A percentile compares a stretch with the other conserved stretches of the same genome.
Evolutionary conservation across 1,284 basidiomycete genomes (phyloP).

Genomic region (Gastroboletus turbinatus): DNA sequence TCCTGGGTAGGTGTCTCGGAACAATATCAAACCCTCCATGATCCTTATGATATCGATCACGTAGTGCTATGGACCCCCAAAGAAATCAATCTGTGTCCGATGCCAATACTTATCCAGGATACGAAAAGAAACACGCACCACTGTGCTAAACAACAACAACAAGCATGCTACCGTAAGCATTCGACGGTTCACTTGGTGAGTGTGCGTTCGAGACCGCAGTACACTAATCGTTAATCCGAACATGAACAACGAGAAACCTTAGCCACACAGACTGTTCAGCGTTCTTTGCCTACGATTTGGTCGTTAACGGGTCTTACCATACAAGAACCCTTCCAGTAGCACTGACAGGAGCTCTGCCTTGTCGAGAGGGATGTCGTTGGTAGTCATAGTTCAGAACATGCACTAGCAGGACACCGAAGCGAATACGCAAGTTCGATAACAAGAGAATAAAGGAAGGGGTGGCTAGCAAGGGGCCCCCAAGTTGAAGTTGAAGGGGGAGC

Average conservation of each 20-base stretch:
- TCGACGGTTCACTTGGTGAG: not conserved
- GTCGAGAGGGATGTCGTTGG: not conserved
- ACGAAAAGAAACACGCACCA: constrained; percentile 1
- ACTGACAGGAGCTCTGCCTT: not conserved
- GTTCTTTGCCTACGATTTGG: not conserved
- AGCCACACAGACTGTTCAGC: not conserved
- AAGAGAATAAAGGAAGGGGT: not conserved
- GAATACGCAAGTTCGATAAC: not conserved
- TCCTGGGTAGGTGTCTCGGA: not conserved
- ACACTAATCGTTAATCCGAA: not conserved
- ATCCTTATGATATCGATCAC: no score
- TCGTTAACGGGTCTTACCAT: not conserved
- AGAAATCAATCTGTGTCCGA: no score
- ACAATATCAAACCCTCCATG: not conserved
- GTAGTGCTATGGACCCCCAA: no score
- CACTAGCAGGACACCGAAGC: not conserved
- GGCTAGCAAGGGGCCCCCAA: no score
- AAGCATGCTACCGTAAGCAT: constrained; percentile 2
- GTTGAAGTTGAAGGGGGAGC: no score
- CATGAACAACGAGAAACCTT: not conserved
- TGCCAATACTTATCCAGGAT: no score
- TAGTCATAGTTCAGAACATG: not conserved
- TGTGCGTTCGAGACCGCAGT: not conserved
- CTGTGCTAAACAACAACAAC: constrained; percentile 5
- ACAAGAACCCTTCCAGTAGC: not conserved